phyloP scores from a whole-genome alignment of 2,329 filamentous ascomycete species.

The Neobulgaria alba region DNA sequence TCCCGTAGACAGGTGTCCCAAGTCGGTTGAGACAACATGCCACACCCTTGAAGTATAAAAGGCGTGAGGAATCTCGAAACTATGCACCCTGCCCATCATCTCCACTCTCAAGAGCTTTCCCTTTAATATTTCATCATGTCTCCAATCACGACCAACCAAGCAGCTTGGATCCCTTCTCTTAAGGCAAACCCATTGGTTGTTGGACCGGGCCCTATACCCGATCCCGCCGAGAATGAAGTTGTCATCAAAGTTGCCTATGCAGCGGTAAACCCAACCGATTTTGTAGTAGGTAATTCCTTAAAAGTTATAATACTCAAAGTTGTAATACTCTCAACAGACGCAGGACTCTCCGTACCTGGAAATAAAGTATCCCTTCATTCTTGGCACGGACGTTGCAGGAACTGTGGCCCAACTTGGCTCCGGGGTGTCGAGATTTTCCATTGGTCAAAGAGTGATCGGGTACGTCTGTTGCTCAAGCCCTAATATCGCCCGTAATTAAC shows the following conservation, averaged over 20 bases:
- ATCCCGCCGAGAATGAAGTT: conserved; percentile 26
- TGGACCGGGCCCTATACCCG: conserved; percentile 29
- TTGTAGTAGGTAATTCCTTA: conserved; percentile 22
- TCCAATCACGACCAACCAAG: conserved; percentile 12
- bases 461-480: neutral
- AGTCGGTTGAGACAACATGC: too few relatives aligned
- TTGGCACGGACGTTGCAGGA: conserved; percentile 24
- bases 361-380: conserved; percentile 16
- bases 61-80: neutral
- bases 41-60: neutral
- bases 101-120: neutral
- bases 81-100: neutral
- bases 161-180: conserved; percentile 22
- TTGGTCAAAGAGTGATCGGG: conserved; percentile 25
- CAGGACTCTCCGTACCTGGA: conserved; percentile 11
- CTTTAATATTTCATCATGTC: conserved; percentile 3
- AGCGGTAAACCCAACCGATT: conserved; percentile 34
- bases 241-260: conserved; percentile 30
- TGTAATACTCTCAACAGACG: conserved; percentile 7
- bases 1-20: too few relatives aligned
- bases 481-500: neutral
- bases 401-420: conserved; percentile 32
- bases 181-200: conserved; percentile 29
- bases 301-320: neutral
- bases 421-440: conserved; percentile 35